Evolutionary conservation across 805 yeast genomes (phyloP), one percentile per base, ranked within the genome.

Genomic region (Lachancea nothofagi): DNA sequence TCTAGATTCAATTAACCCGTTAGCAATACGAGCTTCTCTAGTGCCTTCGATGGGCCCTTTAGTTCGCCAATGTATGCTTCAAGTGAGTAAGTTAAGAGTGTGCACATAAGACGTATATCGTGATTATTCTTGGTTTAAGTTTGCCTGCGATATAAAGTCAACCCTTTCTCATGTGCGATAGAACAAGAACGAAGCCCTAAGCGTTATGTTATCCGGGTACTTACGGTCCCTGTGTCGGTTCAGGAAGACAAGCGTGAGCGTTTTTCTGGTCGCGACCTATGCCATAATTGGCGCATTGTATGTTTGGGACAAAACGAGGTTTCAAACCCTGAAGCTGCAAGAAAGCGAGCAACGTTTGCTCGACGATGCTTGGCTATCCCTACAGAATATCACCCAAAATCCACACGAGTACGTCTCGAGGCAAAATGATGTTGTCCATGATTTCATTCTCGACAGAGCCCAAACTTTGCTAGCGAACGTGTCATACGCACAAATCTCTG

Each of bases 331-430:
- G 12, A 18, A 43, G 53, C 44, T 69, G 9, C 72, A 69, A 38
- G 74, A 72, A 3, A 40, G 53, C 0, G 61, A 65, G 6, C 66
- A 68, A 26, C 67, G 53, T 5, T 51, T 57, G 19, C 42, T 61
- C 12, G 57, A 58, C 12, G 42, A 44, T 12, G 58, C 83, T 2
- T 89, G 96, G 96, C 45, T 61, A 2, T 84, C 81, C 51, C 66
- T 89, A 35, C 94, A 87, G 56, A 57, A 62, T 3, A 79, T 89
- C 8, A 82, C 93, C 0, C 52, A 63, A 23, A 56, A 69, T 20
- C 78, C 77, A 38, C 97, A 89, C 62, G 87, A 96, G 1, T 89
- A 83, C 60, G 76, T 78, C 18, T 80, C 95, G 0, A 76, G 67
- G 42, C 84, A 80, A 10, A 88, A 86, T 61, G 90, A 82, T 58